Conservation (phyloP, 202 grass and related monocot species). For the Musa balbisiana region DNA sequence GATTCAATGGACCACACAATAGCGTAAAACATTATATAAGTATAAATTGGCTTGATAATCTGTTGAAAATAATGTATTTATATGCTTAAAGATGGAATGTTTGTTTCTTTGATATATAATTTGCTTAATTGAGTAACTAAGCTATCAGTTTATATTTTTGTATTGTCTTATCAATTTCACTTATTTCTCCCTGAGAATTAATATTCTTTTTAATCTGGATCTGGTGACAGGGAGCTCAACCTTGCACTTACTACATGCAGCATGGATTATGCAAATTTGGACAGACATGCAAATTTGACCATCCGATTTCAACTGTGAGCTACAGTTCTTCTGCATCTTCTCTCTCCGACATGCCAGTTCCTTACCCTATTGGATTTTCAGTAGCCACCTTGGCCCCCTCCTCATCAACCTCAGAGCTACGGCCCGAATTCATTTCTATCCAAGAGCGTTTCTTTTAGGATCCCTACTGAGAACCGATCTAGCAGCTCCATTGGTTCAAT, state of each 20-base stretch:
- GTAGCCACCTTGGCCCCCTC: constrained; percentile 38
- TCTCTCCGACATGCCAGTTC: constrained; percentile 65
- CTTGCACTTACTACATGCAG: constrained; percentile 9
- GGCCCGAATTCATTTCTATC: constrained; percentile 41
- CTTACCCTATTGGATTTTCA: constrained; percentile 59
- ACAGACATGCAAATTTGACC: constrained; percentile 19
- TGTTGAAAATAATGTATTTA: neutral
- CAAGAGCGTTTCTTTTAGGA: constrained; percentile 41
- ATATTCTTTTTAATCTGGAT: neutral
- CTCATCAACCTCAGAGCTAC: constrained; percentile 46
- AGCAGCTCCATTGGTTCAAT: constrained; percentile 31
- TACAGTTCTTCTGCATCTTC: constrained; percentile 75
- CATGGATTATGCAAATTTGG: constrained; percentile 21
- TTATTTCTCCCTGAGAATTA: neutral
- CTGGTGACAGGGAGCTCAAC: constrained; percentile 8
- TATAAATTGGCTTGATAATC: neutral
- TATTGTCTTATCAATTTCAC: neutral
- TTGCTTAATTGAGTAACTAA: neutral
- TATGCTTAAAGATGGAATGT: neutral
- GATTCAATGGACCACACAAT: neutral
- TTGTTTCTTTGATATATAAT: neutral
- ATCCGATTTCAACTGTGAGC: constrained; percentile 33
- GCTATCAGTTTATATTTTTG: neutral
- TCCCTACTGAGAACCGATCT: constrained; percentile 31
- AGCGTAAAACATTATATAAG: neutral